These are phyloP conservation scores for Hygrophorus pudorinus DNA, from an alignment of 768 basidiomycete species.

Conservation along the genomic window DNA sequence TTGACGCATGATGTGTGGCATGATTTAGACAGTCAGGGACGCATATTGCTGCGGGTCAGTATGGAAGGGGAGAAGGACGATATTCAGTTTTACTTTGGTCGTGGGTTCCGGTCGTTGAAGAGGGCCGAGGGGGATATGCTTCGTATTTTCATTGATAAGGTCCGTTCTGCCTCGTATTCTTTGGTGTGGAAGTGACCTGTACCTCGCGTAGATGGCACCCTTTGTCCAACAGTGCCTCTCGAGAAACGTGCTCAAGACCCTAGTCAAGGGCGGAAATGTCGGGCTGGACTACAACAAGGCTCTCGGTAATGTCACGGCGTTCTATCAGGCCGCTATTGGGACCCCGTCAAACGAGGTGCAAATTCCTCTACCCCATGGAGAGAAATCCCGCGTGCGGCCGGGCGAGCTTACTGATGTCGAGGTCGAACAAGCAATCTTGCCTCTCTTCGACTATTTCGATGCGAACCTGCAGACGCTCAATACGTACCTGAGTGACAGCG, in stretches of 20 bases:
- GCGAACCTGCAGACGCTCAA: constrained; percentile 87
- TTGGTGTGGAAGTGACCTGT: neutral
- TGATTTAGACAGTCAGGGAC: constrained; percentile 78
- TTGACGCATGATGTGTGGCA: constrained; percentile 89
- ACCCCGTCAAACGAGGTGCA: constrained; percentile 59
- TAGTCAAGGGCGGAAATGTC: constrained; percentile 51
- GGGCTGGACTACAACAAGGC: constrained; percentile 86
- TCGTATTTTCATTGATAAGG: constrained; percentile 95
- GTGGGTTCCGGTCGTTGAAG: constrained; percentile 89
- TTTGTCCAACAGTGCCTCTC: constrained; percentile 86
- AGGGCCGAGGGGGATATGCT: constrained; percentile 94
- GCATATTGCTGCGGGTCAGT: constrained; percentile 79
- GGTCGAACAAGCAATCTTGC: constrained; percentile 85
- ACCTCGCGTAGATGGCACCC: constrained; percentile 69
- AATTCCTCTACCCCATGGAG: constrained; percentile 61
- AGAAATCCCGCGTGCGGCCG: constrained; percentile 70
- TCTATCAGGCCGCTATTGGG: constrained; percentile 74
- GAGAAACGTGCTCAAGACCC: constrained; percentile 59
- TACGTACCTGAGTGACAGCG: constrained; percentile 71
- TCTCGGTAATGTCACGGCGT: constrained; percentile 67
- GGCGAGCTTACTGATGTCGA: constrained; percentile 87
- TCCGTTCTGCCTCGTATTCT: constrained; percentile 20
- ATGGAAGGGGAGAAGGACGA: constrained; percentile 99
- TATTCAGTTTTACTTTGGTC: constrained; percentile 93
- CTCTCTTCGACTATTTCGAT: constrained; percentile 95